Evolutionary conservation across 2,329 filamentous ascomycete genomes (phyloP), one percentile per base, ranked within the genome.

Genomic region (Alternaria consortialis): DNA sequence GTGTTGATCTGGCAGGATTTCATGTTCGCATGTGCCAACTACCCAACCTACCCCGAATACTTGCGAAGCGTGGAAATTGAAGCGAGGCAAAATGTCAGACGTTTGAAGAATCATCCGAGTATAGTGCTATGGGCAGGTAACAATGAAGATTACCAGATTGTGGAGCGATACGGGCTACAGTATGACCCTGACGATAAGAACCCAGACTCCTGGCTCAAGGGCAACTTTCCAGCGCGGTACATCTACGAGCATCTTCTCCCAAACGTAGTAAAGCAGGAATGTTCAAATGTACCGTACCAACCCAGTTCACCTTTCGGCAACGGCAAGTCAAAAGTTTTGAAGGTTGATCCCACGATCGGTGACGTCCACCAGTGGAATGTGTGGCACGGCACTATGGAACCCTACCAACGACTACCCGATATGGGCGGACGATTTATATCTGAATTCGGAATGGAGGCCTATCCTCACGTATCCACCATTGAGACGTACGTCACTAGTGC

Each of bases 351-450:
- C 1, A 96, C 91, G 0, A 86, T 94, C 2, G 94, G 94, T 50
- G 94, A 97, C 74, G 88, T 97, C 69, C 94, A 97, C 75, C 93
- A 97, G 78, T 97, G 94, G 94, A 97, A 97, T 73, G 86, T 97
- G 11, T 97, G 94, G 94, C 94, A 97, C 74, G 94, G 94, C n/a
- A 90, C 88, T 1, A 93, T 97, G 75, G 91, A 96, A 74, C 93
- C 91, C 65, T 97, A 97, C 70, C 94, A 97, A 32, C 37, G 53
- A 69, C 89, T 94, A 68, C 97, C 93, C 65, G 91, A 94, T 75
- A 89, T 90, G 63, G 88, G 88, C n/a, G 94, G 94, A 1, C 88
- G 94, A 0, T 97, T 97, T 79, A 93, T 97, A 58, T 94, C 91
- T 52, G 94, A 97, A 74, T 97, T 97, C 70, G 94, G 94, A 57